Evolutionary conservation across 495 filamentous ascomycete species (phyloP).

Genomic region (Friedmanniomyces endolithicus): DNA sequence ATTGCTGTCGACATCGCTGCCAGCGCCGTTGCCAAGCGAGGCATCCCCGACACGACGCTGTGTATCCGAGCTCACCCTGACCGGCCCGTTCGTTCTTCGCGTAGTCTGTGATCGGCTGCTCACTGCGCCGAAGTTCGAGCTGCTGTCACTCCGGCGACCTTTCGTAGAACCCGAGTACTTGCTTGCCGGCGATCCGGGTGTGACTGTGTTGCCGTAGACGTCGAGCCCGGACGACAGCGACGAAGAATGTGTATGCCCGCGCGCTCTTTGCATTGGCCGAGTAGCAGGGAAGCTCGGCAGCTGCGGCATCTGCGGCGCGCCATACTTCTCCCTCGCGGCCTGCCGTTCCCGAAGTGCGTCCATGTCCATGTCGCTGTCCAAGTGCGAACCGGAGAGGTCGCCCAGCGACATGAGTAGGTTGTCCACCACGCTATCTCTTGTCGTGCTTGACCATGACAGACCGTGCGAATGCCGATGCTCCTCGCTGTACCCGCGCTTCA

Average conservation of each 20-base stretch:
- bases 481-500: conserved; percentile 1
- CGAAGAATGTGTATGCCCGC: conserved; percentile 53
- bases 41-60: background rate
- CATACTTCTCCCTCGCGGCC: conserved; percentile 11
- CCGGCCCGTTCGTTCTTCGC: background rate
- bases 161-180: conserved; percentile 47
- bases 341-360: background rate
- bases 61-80: conserved; percentile 10
- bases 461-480: conserved; percentile 12
- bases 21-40: conserved; percentile 42
- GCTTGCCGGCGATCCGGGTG: conserved; percentile 42
- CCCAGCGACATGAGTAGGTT: conserved; percentile 87
- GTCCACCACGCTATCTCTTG: conserved; percentile 34
- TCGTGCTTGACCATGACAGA: conserved; percentile 19
- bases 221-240: conserved; percentile 66
- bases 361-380: conserved; percentile 33
- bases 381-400: conserved; percentile 50
- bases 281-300: conserved; percentile 3
- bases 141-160: conserved; percentile 68
- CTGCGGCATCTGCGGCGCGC: conserved; percentile 24
- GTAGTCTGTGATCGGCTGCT: conserved; percentile 49
- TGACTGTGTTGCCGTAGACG: conserved; percentile 30
- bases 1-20: conserved; percentile 56
- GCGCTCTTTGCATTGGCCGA: conserved; percentile 34
- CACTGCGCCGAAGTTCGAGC: conserved; percentile 56